Evolutionary conservation across 1,284 basidiomycete genomes (phyloP).

Genomic region (Tranzscheliella williamsii): DNA sequence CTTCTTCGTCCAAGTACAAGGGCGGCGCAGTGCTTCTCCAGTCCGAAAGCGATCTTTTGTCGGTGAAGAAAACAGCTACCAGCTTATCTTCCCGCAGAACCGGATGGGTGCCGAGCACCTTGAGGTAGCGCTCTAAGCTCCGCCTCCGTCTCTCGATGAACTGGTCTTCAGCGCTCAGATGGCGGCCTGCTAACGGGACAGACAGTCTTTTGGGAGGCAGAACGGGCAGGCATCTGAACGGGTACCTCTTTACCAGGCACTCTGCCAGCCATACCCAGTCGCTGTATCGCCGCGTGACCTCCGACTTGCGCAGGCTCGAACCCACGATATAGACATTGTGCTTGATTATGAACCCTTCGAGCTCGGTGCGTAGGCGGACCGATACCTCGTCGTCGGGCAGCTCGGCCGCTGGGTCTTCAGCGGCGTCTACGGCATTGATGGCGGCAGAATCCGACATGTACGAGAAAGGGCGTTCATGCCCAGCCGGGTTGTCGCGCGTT

Average conservation of each 20-base stretch:
- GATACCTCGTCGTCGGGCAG: conserved; percentile 27
- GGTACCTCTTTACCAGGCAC: conserved; percentile 41
- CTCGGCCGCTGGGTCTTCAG: conserved; percentile 24
- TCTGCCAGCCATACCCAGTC: conserved; percentile 46
- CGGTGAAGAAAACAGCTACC: conserved; percentile 36
- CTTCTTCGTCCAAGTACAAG: conserved; percentile 35
- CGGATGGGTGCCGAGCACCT: conserved; percentile 30
- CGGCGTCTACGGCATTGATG: conserved; percentile 16
- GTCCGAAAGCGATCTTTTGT: conserved; percentile 19
- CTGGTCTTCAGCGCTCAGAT: conserved; percentile 31
- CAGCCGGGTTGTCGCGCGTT: conserved; percentile 5
- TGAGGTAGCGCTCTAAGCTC: conserved; percentile 33
- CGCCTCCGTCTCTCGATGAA: conserved; percentile 38
- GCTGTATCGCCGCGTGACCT: conserved; percentile 40
- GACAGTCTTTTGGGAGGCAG: conserved; percentile 44
- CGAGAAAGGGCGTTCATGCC: conserved; percentile 30
- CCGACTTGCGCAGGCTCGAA: conserved; percentile 22
- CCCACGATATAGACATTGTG: conserved; percentile 40
- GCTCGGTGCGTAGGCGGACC: conserved; percentile 29
- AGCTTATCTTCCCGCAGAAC: conserved; percentile 36
- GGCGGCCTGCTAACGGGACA: conserved; percentile 29
- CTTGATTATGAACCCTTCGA: conserved; percentile 42
- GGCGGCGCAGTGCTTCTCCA: conserved; percentile 32
- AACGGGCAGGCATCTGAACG: conserved; percentile 42
- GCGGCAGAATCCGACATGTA: conserved; percentile 37